Percentiles rank a stretch among this genome's conserved stretches.
Evolutionary conservation across 2,329 filamentous ascomycete species (phyloP).

Genomic region (Hymenoscyphus occultus): DNA sequence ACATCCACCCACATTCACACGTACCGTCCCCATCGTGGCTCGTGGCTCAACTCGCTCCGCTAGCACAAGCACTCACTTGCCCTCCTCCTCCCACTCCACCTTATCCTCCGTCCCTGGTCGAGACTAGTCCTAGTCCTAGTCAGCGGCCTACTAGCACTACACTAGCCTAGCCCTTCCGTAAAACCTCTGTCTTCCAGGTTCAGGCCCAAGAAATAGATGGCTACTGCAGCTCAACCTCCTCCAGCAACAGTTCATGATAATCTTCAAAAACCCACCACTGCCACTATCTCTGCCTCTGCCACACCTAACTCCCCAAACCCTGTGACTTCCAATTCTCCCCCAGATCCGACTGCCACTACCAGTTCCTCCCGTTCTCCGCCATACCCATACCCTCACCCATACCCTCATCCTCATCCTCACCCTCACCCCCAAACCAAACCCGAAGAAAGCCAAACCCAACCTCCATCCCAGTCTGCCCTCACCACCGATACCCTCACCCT

Average conservation of each 20-base stretch:
- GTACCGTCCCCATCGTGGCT: background rate
- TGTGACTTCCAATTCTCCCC: background rate
- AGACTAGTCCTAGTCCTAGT: background rate
- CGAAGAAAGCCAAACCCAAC: conserved; percentile 6
- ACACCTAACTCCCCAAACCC: background rate
- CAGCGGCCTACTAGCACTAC: background rate
- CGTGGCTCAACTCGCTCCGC: background rate
- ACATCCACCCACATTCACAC: background rate
- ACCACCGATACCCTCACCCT: background rate
- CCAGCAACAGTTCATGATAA: background rate
- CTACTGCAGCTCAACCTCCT: conserved; percentile 5
- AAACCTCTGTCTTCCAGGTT: background rate
- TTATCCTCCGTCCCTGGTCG: background rate
- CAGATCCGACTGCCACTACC: background rate
- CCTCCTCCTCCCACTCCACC: background rate
- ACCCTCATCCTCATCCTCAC: background rate
- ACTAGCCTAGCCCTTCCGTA: background rate
- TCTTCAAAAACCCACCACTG: background rate
- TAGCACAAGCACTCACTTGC: no score
- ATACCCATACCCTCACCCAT: no score
- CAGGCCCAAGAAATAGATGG: background rate
- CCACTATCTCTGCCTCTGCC: no score
- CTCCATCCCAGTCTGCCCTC: conserved; percentile 1
- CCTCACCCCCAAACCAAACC: conserved; percentile 3
- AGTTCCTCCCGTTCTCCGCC: no score